Percentiles rank a stretch among this genome's conserved stretches.
These are phyloP conservation scores for Kodamaea ohmeri DNA, from an alignment of 1,139 yeast genomes.

Conservation along the genomic window DNA sequence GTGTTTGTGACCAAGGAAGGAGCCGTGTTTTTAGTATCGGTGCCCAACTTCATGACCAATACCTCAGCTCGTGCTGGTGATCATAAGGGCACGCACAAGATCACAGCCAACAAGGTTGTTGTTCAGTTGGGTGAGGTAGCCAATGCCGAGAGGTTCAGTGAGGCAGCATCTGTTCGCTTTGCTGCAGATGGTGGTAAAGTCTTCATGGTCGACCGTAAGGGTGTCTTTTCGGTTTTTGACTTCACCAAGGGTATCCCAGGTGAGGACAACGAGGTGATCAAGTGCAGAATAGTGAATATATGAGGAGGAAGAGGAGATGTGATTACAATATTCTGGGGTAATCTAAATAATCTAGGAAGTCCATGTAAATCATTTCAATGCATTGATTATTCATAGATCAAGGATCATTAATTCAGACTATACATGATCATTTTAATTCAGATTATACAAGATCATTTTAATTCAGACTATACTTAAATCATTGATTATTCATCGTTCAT, in stretches of 20 bases:
- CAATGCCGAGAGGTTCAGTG: constrained; percentile 63
- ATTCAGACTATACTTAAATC: too few species aligned
- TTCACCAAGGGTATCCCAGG: constrained; percentile 83
- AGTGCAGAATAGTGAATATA: constrained; percentile 55
- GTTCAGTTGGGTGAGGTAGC: constrained; percentile 77
- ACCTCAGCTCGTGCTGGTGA: background rate
- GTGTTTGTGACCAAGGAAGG: constrained; percentile 82
- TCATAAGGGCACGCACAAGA: constrained; percentile 15
- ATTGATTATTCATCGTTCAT: too few species aligned
- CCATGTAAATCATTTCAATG: too few species aligned
- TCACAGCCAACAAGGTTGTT: constrained; percentile 42
- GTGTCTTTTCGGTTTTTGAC: constrained; percentile 73
- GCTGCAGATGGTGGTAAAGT: constrained; percentile 80
- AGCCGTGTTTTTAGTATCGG: constrained; percentile 62
- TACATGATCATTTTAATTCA: background rate
- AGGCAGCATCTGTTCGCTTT: constrained; percentile 73
- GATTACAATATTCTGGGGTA: background rate
- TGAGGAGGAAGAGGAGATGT: background rate
- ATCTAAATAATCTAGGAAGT: too few species aligned
- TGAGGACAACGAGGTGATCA: constrained; percentile 71
- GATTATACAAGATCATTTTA: background rate
- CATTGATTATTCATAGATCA: too few species aligned
- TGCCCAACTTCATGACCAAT: constrained; percentile 44
- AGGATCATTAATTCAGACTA: too few species aligned
- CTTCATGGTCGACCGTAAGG: constrained; percentile 76